Evolutionary conservation across 2,329 filamentous ascomycete species (phyloP).

Genomic region (Lecanicillium sp.): DNA sequence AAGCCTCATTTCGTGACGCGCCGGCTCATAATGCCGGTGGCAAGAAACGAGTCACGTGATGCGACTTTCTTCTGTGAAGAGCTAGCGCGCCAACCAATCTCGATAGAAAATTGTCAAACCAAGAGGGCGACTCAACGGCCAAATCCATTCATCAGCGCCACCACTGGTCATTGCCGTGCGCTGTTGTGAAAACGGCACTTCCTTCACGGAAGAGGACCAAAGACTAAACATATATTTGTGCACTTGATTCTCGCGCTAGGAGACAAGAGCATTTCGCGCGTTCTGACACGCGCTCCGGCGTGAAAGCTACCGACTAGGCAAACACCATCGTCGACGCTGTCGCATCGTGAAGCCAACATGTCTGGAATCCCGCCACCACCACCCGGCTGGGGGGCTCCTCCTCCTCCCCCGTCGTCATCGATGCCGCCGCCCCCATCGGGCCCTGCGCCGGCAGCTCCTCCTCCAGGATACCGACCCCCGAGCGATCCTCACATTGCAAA

Average conservation of each 20-base stretch:
- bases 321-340: conserved; percentile 12
- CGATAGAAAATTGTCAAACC: conserved; percentile 24
- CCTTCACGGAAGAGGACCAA: conserved; percentile 12
- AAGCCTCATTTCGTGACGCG: not conserved
- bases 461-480: conserved; percentile 74
- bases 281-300: conserved; percentile 27
- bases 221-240: conserved; percentile 8
- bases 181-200: conserved; percentile 19
- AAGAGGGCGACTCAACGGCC: conserved; percentile 3
- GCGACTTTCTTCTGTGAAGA: not conserved
- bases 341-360: conserved; percentile 32
- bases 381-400: conserved; percentile 50
- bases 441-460: conserved; percentile 55
- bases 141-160: conserved; percentile 15
- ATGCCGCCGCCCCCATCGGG: conserved; percentile 48
- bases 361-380: conserved; percentile 47
- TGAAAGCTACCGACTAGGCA: conserved; percentile 20
- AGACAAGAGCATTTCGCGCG: conserved; percentile 16
- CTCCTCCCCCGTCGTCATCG: conserved; percentile 44
- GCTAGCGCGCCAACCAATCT: conserved; percentile 6
- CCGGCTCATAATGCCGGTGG: not conserved
- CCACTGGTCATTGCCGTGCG: conserved; percentile 20
- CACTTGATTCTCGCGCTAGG: not conserved
- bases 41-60: conserved; percentile 4
- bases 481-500: conserved; percentile 82